Percentiles rank a stretch among this genome's conserved stretches.
These are phyloP conservation scores for Letharia columbiana DNA, from an alignment of 495 filamentous ascomycete genomes.

Conservation along the genomic window DNA sequence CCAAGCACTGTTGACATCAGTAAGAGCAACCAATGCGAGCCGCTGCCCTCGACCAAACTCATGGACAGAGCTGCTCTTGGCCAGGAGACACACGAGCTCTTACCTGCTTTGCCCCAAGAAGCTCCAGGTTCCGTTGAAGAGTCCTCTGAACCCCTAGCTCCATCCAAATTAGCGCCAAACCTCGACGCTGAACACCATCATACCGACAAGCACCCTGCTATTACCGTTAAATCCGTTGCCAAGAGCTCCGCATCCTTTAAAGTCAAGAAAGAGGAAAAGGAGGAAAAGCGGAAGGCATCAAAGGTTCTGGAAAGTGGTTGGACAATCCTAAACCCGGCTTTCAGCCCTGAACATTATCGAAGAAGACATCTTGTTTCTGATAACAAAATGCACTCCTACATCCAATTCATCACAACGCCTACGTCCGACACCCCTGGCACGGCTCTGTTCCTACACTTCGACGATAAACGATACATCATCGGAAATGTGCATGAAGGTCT, in stretches of 20 bases:
- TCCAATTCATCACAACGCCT: conserved; percentile 72
- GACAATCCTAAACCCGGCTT: not conserved
- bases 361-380: not conserved
- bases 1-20: not conserved
- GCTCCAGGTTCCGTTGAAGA: not conserved
- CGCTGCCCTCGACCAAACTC: not conserved
- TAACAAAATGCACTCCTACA: conserved; percentile 33
- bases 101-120: not conserved
- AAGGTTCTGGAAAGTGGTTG: not conserved
- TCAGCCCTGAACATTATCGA: not conserved
- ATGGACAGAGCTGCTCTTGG: not conserved
- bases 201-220: too few relatives aligned
- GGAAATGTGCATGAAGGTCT: conserved; percentile 77
- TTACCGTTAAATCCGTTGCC: too few relatives aligned
- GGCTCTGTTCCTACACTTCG: conserved; percentile 64
- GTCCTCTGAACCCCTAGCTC: not conserved
- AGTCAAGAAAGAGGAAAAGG: not conserved
- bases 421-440: conserved; percentile 85
- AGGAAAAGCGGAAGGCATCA: not conserved
- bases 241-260: too few relatives aligned
- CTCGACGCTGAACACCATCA: too few relatives aligned
- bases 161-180: too few relatives aligned
- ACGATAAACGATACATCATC: conserved; percentile 76
- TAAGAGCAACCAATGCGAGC: not conserved
- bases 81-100: not conserved